Evolutionary conservation across 192 early-diverging fungal species (phyloP), one percentile per base, ranked within the genome.

Genomic region (Coemansia reversa): DNA sequence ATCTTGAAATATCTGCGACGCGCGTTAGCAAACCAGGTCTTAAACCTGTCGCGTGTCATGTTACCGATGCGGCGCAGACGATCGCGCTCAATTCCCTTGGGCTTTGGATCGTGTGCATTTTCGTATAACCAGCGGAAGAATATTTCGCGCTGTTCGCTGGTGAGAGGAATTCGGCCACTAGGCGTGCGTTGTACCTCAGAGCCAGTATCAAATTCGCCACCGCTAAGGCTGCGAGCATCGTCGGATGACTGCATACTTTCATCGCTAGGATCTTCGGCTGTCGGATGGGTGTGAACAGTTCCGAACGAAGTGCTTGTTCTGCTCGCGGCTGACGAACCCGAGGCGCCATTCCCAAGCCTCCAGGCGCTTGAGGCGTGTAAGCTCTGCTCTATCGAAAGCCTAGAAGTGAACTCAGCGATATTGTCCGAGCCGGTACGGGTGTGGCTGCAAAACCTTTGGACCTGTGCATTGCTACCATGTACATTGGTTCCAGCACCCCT

Each of bases 21-120:
- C 8, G 78, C 78, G 50, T 81, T 81, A 50, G 78, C 78, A 47
- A 81, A 81, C 78, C 78, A 81, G 14, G 78, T 81, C 73, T 81
- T 81, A 67, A 81, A 81, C 47, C 78, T 56, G 63, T 67, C 78
- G 45, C 66, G 72, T 25, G 63, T 59, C 78, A 81, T 81, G 60
- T 72, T 66, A 42, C 69, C 78, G 20, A 81, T 66, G 55, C 45
- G 8, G 25, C 72, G 63, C 23, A 81, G 73, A 20, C 66, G 53
- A 25, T 81, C 78, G 56, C 78, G 72, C 63, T 81, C 78, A 30
- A 49, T 58, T 59, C 78, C 78, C 66, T 66, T 81, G 72, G 78
- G 78, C 70, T 75, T 75, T 25, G 78, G 78, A 67, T 81, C 72
- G 28, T 72, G 62, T 3, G 55, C 23, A 60, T 81, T 75, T 11